phyloP scores from a whole-genome alignment of 2,329 filamentous ascomycete species.

The Phaeosphaeria sp. region DNA sequence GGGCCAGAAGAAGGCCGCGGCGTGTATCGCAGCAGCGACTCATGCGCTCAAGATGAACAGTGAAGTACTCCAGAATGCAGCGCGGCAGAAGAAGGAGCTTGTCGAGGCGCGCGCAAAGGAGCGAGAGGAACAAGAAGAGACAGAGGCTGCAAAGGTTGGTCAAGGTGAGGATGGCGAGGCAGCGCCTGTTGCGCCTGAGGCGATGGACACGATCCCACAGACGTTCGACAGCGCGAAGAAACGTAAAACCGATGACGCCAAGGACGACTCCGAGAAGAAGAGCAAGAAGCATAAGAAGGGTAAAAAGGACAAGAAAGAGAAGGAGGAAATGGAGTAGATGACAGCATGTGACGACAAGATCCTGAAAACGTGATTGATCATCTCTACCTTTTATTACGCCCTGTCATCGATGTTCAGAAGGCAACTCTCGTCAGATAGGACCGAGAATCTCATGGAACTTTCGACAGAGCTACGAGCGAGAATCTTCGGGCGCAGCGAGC shows the following conservation, averaged over 20 bases:
- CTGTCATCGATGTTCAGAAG: background rate
- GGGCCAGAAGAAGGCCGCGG: conserved; percentile 72
- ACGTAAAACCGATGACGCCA: conserved; percentile 8
- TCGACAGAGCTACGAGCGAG: background rate
- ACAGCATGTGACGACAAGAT: background rate
- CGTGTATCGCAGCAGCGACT: conserved; percentile 69
- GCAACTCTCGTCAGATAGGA: background rate
- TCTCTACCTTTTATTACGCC: background rate
- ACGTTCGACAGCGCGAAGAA: conserved; percentile 5
- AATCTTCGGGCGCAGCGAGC: background rate
- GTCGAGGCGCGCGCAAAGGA: conserved; percentile 19
- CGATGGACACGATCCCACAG: background rate
- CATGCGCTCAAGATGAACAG: conserved; percentile 62
- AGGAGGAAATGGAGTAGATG: background rate
- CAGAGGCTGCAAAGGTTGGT: conserved; percentile 12
- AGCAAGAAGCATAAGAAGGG: conserved; percentile 20
- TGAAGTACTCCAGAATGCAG: conserved; percentile 18
- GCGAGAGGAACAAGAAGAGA: conserved; percentile 19
- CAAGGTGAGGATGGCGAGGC: conserved; percentile 5
- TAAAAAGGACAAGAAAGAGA: conserved; percentile 20
- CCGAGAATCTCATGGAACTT: background rate
- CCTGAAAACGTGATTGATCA: background rate
- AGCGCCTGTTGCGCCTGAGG: background rate
- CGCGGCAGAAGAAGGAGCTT: conserved; percentile 30
- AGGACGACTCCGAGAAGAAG: conserved; percentile 6